These are phyloP conservation scores for Haematococcus lacustris DNA, from an alignment of 139 green algal genomes.

Conservation along the genomic window DNA sequence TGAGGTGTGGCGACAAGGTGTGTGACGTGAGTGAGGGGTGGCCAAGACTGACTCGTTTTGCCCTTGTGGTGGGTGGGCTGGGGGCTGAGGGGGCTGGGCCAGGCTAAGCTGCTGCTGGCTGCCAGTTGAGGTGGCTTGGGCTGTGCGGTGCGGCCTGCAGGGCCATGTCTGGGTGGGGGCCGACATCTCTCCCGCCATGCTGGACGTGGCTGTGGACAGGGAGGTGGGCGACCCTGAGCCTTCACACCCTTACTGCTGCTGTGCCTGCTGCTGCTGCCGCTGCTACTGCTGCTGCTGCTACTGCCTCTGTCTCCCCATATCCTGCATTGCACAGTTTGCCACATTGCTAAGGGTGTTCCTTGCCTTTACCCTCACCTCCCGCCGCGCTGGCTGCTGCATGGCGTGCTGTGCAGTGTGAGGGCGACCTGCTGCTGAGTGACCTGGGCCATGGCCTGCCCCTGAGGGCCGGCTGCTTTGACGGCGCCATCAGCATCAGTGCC, in stretches of 20 bases:
- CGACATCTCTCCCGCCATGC: constrained; percentile 82
- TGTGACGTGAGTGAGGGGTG: too few species aligned
- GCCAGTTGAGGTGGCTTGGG: neutral
- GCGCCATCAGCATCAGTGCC: constrained; percentile 71
- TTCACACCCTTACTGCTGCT: constrained; percentile 3
- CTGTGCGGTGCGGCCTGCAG: constrained; percentile 5
- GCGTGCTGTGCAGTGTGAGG: constrained; percentile 66
- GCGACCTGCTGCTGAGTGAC: constrained; percentile 71
- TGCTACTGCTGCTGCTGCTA: constrained; percentile 1
- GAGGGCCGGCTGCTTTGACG: constrained; percentile 60
- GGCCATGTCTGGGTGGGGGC: constrained; percentile 80
- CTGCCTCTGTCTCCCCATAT: too few species aligned
- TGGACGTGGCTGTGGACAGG: constrained; percentile 63
- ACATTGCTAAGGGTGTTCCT: too few species aligned
- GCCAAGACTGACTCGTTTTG: too few species aligned
- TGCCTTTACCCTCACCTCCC: too few species aligned
- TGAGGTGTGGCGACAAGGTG: too few species aligned
- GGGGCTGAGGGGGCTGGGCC: too few species aligned
- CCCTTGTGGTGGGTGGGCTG: too few species aligned
- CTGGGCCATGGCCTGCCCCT: constrained; percentile 80
- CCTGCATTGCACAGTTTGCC: too few species aligned
- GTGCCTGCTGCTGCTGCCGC: neutral
- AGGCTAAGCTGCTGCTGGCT: neutral
- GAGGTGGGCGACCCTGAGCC: constrained; percentile 28
- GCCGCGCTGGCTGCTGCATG: too few species aligned